Base-by-base conservation (phyloP, 257 asterid species). In the Linaria vulgaris region DNA sequence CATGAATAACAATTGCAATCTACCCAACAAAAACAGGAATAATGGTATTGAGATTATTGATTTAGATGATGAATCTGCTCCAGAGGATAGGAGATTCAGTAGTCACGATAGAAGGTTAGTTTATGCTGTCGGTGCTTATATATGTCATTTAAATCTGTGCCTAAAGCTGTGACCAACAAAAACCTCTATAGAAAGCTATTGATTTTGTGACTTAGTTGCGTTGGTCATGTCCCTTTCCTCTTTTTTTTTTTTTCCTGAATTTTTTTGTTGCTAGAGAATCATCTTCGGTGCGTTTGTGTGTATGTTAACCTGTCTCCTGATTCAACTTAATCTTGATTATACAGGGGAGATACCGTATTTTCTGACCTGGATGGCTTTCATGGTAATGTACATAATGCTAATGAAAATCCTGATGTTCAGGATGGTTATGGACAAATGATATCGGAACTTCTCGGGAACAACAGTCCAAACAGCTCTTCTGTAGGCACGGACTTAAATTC, bases 361-460 rank as follows among this genome's bases (percentile, higher is more conserved):
- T 71, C 77, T 52, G 90, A 79, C 75, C 75, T 84, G 77, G 94
- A 86, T 66, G 82, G 84, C 69, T 89, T 87, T 61, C 69, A 87
- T 27, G 72, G 69, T 69, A 80, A 78, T 75, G 71, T 84, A 52
- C 83, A 76, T 72, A 83, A 73, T 69, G 76, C 79, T 64, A 80
- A 72, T 51, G 88, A 63, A 59, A 78, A 76, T 56, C 77, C 87
- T 37, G 94, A 75, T 37, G 71, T 59, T 69, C 95, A 85, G 69
- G 99, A 87, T 43, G 90, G 94, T 67, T 85, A 80, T 80, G 95
- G 97, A 69, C 94, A 85, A 55, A 80, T 90, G 99, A 69, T 87
- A 52, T 80, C 99, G 0, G 97, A 87, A 63, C 74, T 83, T 67
- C 88, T 89, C 43, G 95, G 90, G 67, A 85, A 82, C 75, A 91